phyloP scores from a whole-genome alignment of 106 monocot species.

The Allium sativum region DNA sequence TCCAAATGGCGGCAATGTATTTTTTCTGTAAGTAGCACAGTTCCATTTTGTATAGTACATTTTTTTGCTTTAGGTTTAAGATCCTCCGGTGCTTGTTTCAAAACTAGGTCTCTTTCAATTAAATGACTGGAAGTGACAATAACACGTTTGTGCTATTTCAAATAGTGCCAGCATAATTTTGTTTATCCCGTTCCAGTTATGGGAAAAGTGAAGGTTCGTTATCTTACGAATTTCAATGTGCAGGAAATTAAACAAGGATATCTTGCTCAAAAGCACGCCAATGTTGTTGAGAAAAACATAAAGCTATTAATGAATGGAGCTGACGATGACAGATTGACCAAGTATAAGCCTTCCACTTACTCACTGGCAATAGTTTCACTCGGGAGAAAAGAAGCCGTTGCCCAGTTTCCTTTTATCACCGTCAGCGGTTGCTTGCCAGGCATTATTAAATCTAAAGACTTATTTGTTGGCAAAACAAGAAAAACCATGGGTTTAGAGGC shows the following conservation, averaged over 20 bases:
- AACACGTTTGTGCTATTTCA: too few relatives aligned
- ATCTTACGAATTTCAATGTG: background rate
- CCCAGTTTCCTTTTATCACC: constrained; percentile 32
- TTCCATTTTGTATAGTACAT: too few relatives aligned
- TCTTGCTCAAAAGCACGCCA: constrained; percentile 43
- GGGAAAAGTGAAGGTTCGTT: too few relatives aligned
- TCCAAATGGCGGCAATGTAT: too few relatives aligned
- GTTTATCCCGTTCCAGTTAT: too few relatives aligned
- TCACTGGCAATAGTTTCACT: constrained; percentile 26
- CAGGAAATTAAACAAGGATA: constrained; percentile 54
- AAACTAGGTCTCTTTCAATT: too few relatives aligned
- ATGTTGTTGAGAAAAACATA: constrained; percentile 41
- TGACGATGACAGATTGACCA: constrained; percentile 17
- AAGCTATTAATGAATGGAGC: constrained; percentile 35
- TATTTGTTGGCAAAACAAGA: constrained; percentile 36
- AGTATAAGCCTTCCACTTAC: constrained; percentile 12
- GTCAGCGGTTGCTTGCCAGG: constrained; percentile 32
- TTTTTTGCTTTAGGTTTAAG: too few relatives aligned
- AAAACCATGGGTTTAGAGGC: constrained; percentile 27
- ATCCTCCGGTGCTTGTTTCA: too few relatives aligned
- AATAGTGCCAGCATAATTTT: too few relatives aligned
- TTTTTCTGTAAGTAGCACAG: too few relatives aligned
- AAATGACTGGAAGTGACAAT: too few relatives aligned
- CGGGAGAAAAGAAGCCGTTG: constrained; percentile 41
- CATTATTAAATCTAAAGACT: constrained; percentile 40